These are phyloP conservation scores for Backusella tuberculispora DNA, from an alignment of 192 early-diverging fungal genomes.

Conservation along the genomic window DNA sequence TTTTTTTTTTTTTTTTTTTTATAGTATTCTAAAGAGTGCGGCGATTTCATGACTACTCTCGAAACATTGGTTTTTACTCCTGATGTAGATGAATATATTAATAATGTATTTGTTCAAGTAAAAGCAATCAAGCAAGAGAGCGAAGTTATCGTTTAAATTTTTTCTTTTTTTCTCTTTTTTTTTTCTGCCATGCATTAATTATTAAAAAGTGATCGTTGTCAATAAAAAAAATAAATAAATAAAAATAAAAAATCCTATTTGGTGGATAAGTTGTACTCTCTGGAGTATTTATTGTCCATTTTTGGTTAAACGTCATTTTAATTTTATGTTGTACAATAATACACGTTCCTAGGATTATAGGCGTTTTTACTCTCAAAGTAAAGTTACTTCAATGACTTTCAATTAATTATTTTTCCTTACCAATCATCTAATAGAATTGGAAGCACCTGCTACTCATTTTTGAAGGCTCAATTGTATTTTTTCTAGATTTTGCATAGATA, in stretches of 20 bases:
- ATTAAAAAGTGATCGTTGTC: background rate
- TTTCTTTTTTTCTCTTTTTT: background rate
- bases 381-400: background rate
- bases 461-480: background rate
- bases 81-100: constrained; percentile 51
- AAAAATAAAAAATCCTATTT: background rate
- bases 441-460: background rate
- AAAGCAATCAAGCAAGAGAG: constrained; percentile 15
- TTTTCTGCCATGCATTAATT: background rate
- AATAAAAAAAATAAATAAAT: background rate
- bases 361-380: background rate
- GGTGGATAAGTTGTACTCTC: background rate
- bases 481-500: background rate
- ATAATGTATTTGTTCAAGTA: constrained; percentile 32
- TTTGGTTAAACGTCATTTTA: background rate
- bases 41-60: constrained; percentile 56
- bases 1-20: constrained; percentile 17
- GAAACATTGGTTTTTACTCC: constrained; percentile 60
- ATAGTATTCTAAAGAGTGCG: constrained; percentile 63
- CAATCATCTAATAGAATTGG: background rate
- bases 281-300: background rate
- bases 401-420: background rate
- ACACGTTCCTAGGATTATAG: background rate
- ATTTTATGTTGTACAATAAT: background rate
- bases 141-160: background rate